phyloP scores from a whole-genome alignment of 2,329 filamentous ascomycete genomes.

The Rhynchosporium graminicola region DNA sequence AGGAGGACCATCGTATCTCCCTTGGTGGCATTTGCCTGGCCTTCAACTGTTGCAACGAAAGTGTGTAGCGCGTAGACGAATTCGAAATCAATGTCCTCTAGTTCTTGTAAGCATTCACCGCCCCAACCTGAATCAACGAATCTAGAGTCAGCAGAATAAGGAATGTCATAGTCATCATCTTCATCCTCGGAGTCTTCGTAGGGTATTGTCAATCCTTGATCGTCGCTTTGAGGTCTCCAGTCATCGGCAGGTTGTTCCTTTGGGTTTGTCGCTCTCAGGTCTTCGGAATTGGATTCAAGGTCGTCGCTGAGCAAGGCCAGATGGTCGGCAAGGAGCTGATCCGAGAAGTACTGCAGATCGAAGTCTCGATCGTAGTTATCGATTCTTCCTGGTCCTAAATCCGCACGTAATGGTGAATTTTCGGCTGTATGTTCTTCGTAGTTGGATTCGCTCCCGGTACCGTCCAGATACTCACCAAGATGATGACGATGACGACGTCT shows the following conservation, averaged over 20 bases:
- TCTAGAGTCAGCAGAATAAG: constrained; percentile 53
- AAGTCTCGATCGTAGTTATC: constrained; percentile 30
- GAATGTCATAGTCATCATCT: constrained; percentile 58
- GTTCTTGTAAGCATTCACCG: constrained; percentile 81
- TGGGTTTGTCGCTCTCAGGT: background rate
- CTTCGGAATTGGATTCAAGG: constrained; percentile 4
- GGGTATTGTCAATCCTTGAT: constrained; percentile 41
- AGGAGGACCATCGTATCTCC: constrained; percentile 98
- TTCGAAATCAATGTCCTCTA: constrained; percentile 99
- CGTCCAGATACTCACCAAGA: constrained; percentile 49
- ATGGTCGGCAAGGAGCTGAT: constrained; percentile 24
- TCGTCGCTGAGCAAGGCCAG: constrained; percentile 8
- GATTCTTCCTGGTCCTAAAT: constrained; percentile 3
- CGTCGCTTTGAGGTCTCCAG: constrained; percentile 36
- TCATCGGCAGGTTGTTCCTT: constrained; percentile 34
- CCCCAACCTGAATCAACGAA: constrained; percentile 74
- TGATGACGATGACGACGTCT: constrained; percentile 49
- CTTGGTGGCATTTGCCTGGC: constrained; percentile 96
- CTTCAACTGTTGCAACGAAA: constrained; percentile 96
- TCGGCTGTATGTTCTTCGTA: constrained; percentile 55
- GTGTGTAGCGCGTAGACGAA: constrained; percentile 98
- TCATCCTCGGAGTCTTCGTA: constrained; percentile 52
- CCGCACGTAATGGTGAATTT: constrained; percentile 12
- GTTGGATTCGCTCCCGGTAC: constrained; percentile 36
- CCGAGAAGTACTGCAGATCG: constrained; percentile 25